These are phyloP conservation scores for Podosphaera aphanis DNA, from an alignment of 2,329 filamentous ascomycete genomes.

Conservation along the genomic window DNA sequence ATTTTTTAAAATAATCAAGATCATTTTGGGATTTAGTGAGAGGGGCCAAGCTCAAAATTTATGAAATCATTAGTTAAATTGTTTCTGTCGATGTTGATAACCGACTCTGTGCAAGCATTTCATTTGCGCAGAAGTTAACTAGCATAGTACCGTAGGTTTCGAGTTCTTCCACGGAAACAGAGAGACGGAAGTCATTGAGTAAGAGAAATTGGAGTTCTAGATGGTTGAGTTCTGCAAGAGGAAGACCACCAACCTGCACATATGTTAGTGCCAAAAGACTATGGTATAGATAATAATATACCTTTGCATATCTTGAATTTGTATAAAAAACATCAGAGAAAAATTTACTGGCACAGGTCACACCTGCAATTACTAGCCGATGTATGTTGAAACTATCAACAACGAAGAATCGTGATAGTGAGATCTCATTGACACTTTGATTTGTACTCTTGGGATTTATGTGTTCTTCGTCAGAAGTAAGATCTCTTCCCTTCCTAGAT, in stretches of 20 bases:
- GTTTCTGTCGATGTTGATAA: conserved; percentile 7
- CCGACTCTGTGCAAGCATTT: conserved; percentile 22
- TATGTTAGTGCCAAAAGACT: neutral
- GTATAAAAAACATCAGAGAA: conserved; percentile 98
- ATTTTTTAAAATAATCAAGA: neutral
- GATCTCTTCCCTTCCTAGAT: conserved; percentile 12
- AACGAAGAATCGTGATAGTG: conserved; percentile 55
- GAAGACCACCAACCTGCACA: conserved; percentile 73
- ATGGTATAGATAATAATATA: conserved; percentile 20
- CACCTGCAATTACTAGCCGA: conserved; percentile 81
- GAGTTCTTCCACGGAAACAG: conserved; percentile 79
- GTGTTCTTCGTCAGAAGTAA: conserved; percentile 11
- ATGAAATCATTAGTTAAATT: conserved; percentile 5
- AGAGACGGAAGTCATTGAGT: conserved; percentile 85
- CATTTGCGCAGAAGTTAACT: conserved; percentile 71
- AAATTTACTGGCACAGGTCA: conserved; percentile 97
- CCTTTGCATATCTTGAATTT: conserved; percentile 97
- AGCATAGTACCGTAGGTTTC: conserved; percentile 97
- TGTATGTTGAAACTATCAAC: conserved; percentile 99
- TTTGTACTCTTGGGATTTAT: conserved; percentile 10
- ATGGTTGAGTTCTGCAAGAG: conserved; percentile 80
- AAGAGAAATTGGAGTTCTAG: conserved; percentile 88
- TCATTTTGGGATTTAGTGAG: too few species aligned
- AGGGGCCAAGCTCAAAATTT: neutral
- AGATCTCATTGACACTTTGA: conserved; percentile 7